Conservation (phyloP, 116 monocot genomes). For the Papilionanthe hybrid region DNA sequence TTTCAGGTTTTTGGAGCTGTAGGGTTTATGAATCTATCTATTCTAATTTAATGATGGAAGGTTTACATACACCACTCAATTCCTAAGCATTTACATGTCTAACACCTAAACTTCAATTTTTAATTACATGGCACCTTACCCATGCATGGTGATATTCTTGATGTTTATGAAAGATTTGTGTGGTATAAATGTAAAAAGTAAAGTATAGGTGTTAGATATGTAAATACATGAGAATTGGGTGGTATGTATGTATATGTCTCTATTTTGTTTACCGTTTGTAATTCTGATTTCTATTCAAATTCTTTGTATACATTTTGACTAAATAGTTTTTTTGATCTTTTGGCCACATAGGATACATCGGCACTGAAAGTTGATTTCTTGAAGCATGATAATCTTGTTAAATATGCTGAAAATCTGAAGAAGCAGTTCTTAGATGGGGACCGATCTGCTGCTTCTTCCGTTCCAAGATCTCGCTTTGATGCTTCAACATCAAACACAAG, state of each 20-base stretch:
- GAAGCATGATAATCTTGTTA: constrained; percentile 70
- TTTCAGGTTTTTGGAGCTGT: not conserved
- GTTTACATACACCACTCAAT: too few species aligned
- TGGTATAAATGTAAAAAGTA: too few species aligned
- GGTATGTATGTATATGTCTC: too few species aligned
- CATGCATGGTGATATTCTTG: too few species aligned
- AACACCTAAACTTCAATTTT: too few species aligned
- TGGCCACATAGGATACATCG: constrained; percentile 59
- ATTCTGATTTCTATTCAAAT: not conserved
- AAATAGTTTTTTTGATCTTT: constrained; percentile 3
- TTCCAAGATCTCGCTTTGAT: constrained; percentile 33
- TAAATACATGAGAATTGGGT: too few species aligned
- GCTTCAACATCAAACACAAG: constrained; percentile 56
- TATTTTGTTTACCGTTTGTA: not conserved
- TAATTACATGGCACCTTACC: too few species aligned
- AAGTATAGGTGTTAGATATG: too few species aligned
- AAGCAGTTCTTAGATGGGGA: constrained; percentile 39
- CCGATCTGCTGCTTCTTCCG: constrained; percentile 42
- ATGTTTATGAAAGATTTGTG: too few species aligned
- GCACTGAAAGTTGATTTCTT: constrained; percentile 45
- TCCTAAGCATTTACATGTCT: too few species aligned
- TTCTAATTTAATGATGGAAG: not conserved
- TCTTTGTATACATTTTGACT: not conserved
- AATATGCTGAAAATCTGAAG: constrained; percentile 55
- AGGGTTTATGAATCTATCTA: constrained; percentile 6